Evolutionary conservation across 495 filamentous ascomycete genomes (phyloP).

Genomic region (Rostrohypoxylon terebratum): DNA sequence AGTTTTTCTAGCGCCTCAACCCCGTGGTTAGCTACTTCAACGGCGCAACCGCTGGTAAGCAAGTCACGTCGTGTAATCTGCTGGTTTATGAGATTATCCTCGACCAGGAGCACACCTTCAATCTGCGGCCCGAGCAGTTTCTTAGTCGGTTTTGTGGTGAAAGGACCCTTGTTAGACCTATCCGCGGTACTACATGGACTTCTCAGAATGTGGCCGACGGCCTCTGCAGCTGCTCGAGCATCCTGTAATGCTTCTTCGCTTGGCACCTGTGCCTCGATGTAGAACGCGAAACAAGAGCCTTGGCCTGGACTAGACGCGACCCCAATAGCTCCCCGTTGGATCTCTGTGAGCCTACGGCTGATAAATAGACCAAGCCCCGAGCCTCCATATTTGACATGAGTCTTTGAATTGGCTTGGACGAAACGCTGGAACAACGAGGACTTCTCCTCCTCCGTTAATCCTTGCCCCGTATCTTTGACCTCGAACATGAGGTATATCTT

Average conservation of each 20-base stretch:
- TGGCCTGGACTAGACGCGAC: slow-evolving; percentile 75
- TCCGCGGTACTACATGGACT: slow-evolving; percentile 6
- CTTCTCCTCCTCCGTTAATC: slow-evolving; percentile 77
- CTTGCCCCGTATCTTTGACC: slow-evolving; percentile 82
- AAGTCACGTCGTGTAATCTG: slow-evolving; percentile 78
- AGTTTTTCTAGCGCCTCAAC: slow-evolving; percentile 73
- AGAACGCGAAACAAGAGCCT: slow-evolving; percentile 88
- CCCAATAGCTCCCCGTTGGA: slow-evolving; percentile 87
- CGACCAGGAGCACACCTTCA: slow-evolving; percentile 73
- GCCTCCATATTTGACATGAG: slow-evolving; percentile 84
- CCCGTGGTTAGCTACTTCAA: slow-evolving; percentile 81
- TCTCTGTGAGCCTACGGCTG: slow-evolving; percentile 77
- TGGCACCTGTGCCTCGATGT: slow-evolving; percentile 58
- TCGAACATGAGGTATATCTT: slow-evolving; percentile 76
- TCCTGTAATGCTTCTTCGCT: slow-evolving; percentile 36
- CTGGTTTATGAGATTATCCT: slow-evolving; percentile 88
- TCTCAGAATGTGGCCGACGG: slow-evolving; percentile 39
- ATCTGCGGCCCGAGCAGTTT: slow-evolving; percentile 39
- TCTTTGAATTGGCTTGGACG: slow-evolving; percentile 79
- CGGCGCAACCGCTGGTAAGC: slow-evolving; percentile 72
- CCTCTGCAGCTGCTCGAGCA: slow-evolving; percentile 37
- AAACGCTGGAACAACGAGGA: slow-evolving; percentile 83
- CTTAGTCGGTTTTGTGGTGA: slow-evolving; percentile 41
- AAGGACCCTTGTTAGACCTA: slow-evolving; percentile 30
- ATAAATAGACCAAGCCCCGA: slow-evolving; percentile 88